These are phyloP conservation scores for Rosa persica DNA, from an alignment of 306 rosid species.

Conservation along the genomic window DNA sequence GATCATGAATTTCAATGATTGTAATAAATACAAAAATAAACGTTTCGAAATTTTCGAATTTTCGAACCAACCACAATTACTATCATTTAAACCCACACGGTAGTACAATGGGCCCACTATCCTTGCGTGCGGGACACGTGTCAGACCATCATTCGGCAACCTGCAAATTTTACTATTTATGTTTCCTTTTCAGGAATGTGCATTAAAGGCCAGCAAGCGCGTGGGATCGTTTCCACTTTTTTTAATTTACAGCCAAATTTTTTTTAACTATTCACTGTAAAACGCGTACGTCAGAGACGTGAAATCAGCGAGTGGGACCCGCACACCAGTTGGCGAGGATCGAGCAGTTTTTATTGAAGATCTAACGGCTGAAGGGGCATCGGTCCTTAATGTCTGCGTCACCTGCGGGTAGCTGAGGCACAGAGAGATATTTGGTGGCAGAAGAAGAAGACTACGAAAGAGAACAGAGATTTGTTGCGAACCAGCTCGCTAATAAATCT, in stretches of 20 bases:
- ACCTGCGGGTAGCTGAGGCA: background rate
- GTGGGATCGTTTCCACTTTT: background rate
- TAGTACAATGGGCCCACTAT: background rate
- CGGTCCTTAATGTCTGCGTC: background rate
- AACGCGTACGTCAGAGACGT: background rate
- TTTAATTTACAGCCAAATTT: background rate
- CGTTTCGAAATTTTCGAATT: background rate
- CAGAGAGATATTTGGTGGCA: background rate
- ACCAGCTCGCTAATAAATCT: conserved; percentile 39
- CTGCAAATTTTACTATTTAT: background rate
- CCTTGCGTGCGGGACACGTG: background rate
- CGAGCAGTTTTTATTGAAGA: background rate
- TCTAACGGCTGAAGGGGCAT: background rate
- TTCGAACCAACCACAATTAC: background rate
- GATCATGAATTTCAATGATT: background rate
- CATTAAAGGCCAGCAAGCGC: background rate
- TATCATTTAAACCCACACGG: background rate
- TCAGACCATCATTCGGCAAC: background rate
- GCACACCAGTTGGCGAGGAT: background rate
- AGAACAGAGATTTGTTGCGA: conserved; percentile 37
- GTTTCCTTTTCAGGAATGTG: background rate
- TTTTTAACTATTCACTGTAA: background rate
- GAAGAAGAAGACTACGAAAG: background rate
- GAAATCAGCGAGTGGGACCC: background rate
- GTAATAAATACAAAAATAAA: background rate